Conservation (phyloP, 345 rosid species). For the Ceriops decandra region DNA sequence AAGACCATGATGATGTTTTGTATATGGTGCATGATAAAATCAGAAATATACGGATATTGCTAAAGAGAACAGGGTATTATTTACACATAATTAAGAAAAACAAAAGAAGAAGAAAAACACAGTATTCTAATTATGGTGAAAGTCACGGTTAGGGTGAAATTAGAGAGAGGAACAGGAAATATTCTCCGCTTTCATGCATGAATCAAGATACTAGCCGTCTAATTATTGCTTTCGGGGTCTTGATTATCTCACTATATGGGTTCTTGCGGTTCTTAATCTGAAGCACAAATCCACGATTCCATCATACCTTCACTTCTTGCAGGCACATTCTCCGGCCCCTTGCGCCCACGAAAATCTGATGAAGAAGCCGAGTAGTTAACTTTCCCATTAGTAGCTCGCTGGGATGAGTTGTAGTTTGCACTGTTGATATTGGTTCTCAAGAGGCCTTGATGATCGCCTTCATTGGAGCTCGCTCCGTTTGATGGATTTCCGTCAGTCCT, state of each 20-base stretch:
- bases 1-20: not conserved
- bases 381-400: conserved; percentile 33
- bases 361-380: conserved; percentile 20
- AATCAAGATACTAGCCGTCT: conserved; percentile 18
- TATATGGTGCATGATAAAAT: not conserved
- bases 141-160: conserved; percentile 32
- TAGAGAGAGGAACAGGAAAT: conserved; percentile 22
- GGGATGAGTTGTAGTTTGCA: conserved; percentile 28
- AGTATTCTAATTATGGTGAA: conserved; percentile 20
- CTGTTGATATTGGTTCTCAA: conserved; percentile 34
- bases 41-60: not conserved
- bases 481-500: conserved; percentile 11
- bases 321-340: conserved; percentile 30
- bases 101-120: not conserved
- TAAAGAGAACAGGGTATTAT: conserved; percentile 12
- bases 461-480: conserved; percentile 33
- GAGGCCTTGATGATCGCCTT: conserved; percentile 33
- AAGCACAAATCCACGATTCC: conserved; percentile 86
- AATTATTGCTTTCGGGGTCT: not conserved
- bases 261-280: conserved; percentile 39
- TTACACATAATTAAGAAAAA: conserved; percentile 30
- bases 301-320: conserved; percentile 60
- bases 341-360: conserved; percentile 31
- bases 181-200: conserved; percentile 31
- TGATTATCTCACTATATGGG: not conserved